Evolutionary conservation across 2,329 filamentous ascomycete genomes (phyloP).

Genomic region (Phialemonium atrogriseum): DNA sequence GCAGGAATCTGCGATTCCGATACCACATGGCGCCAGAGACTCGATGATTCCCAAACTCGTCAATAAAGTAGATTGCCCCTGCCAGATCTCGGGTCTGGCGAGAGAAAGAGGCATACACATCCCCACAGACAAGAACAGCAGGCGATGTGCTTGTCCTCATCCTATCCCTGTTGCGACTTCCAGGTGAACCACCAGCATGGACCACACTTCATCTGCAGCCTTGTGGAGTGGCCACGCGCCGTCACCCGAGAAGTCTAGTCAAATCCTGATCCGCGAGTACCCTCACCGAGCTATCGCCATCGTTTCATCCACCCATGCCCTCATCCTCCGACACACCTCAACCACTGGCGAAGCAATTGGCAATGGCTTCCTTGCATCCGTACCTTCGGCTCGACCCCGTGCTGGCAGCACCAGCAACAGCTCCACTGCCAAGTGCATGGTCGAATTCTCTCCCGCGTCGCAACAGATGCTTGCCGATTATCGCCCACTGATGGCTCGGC

Average conservation of each 20-base stretch:
- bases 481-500: slow-evolving; percentile 62
- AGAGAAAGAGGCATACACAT: no score
- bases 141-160: slow-evolving; percentile 3
- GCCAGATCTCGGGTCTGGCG: background rate
- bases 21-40: no score
- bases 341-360: slow-evolving; percentile 50
- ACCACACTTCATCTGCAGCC: slow-evolving; percentile 30
- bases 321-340: slow-evolving; percentile 75
- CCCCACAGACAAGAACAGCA: no score
- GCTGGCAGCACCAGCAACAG: slow-evolving; percentile 29
- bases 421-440: slow-evolving; percentile 63
- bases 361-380: slow-evolving; percentile 51
- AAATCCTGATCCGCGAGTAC: slow-evolving; percentile 77
- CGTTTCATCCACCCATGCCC: slow-evolving; percentile 66
- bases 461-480: slow-evolving; percentile 66
- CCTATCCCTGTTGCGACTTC: slow-evolving; percentile 3
- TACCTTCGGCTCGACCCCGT: slow-evolving; percentile 36
- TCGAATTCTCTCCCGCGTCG: slow-evolving; percentile 67
- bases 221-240: slow-evolving; percentile 38
- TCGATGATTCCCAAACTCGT: no score
- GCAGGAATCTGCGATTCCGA: no score
- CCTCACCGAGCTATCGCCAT: slow-evolving; percentile 84
- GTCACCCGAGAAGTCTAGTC: slow-evolving; percentile 55
- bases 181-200: slow-evolving; percentile 30
- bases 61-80: no score